Evolutionary conservation across 2,329 filamentous ascomycete species (phyloP), one percentile per base, ranked within the genome.

Genomic region (Zymoseptoria crescenta): DNA sequence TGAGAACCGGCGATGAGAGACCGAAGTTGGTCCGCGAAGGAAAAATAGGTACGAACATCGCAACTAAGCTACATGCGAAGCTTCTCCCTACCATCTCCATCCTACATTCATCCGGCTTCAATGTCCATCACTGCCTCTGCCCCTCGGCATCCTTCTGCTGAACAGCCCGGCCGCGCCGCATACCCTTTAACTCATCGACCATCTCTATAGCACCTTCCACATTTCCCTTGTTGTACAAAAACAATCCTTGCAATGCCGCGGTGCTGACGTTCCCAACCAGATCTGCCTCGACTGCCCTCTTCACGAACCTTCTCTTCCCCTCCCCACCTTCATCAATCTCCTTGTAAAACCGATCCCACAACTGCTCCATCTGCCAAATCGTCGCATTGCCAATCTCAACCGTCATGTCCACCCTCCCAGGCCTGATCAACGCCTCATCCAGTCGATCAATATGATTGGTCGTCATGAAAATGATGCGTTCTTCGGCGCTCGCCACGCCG

Each of bases 341-440:
- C 3, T 88, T 88, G 70, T 97, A 99, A 77, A 97, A 99, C 20
- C 94, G 85, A 73, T 95, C 88, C 91, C 93, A 99, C 76, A 99
- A 88, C 73, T 87, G 81, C 13, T 79, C 83, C 19, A 95, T 92
- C 75, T 97, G 94, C 72, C 89, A 88, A 59, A 85, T 81, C 2
- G 89, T 93, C 30, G 93, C 91, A 74, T 96, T 89, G 45, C 92
- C 93, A 54, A 99, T 87, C 57, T 90, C 84, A 3, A 96, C 83
- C 65, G 90, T 94, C 87, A 97, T 88, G 74, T 99, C 94, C 0
- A 99, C 91, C 54, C 94, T 83, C 0, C 94, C 94, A 0, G 94
- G 94, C 24, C 94, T 83, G 53, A 97, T 90, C 49, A 99, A 76
- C 3, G 94, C 94, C 61, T 91, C 87, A 69, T 96, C 91, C 1